Conservation (phyloP, 73 alveolate genomes). For the Blepharisma stoltei region DNA sequence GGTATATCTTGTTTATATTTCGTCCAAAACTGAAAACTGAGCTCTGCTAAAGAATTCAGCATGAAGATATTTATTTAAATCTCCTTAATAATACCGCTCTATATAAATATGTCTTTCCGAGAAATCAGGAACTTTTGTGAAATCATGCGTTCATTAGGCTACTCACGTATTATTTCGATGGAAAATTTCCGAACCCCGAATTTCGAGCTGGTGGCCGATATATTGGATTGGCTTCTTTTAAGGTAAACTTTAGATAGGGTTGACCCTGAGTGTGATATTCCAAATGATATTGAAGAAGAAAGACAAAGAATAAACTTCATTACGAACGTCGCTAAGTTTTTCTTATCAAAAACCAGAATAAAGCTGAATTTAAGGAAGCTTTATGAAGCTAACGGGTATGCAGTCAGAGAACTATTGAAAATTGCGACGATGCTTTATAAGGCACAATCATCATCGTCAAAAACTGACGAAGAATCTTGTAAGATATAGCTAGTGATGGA, state of each 20-base stretch:
- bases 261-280: conserved; percentile 89
- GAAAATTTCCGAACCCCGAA: conserved; percentile 94
- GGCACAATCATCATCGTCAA: conserved; percentile 79
- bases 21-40: too few species aligned
- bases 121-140: conserved; percentile 98
- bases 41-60: too few species aligned
- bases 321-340: conserved; percentile 77
- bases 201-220: conserved; percentile 95
- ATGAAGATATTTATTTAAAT: too few species aligned
- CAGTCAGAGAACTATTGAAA: conserved; percentile 93
- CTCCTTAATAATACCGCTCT: too few species aligned
- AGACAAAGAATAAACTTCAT: conserved; percentile 93
- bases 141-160: conserved; percentile 96
- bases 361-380: conserved; percentile 93
- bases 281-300: conserved; percentile 96
- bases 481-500: conserved; percentile 49
- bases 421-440: conserved; percentile 91
- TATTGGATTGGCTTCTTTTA: conserved; percentile 89
- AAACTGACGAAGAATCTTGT: conserved; percentile 69
- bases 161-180: conserved; percentile 94
- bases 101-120: conserved; percentile 85
- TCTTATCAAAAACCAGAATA: conserved; percentile 86
- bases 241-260: conserved; percentile 44
- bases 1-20: too few species aligned
- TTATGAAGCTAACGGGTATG: conserved; percentile 96